phyloP scores from a whole-genome alignment of 2,329 filamentous ascomycete genomes.

The Claviceps capensis region DNA sequence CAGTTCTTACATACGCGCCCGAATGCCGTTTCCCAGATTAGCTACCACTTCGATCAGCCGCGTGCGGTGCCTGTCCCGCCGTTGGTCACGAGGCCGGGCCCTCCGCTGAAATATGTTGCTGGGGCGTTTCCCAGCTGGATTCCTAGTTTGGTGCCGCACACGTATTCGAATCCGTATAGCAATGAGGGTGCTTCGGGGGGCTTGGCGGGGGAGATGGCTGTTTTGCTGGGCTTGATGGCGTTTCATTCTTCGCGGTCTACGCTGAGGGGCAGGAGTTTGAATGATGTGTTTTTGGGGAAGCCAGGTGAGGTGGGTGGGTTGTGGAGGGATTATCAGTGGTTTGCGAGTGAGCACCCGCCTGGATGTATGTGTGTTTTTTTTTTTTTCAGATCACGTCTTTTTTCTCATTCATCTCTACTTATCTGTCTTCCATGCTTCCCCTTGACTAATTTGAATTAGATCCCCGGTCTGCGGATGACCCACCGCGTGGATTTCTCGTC shows the following conservation, averaged over 20 bases:
- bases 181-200: slow-evolving; percentile 14
- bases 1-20: slow-evolving; percentile 13
- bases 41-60: slow-evolving; percentile 3
- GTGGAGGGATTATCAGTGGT: slow-evolving; percentile 17
- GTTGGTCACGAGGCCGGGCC: slow-evolving; percentile 2
- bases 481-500: slow-evolving; percentile 20
- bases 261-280: not conserved
- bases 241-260: slow-evolving; percentile 9
- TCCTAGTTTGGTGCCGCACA: slow-evolving; percentile 20
- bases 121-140: slow-evolving; percentile 24
- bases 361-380: slow-evolving; percentile 14
- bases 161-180: slow-evolving; percentile 12
- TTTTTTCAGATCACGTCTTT: not conserved
- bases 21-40: slow-evolving; percentile 16
- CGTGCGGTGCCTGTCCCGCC: not conserved
- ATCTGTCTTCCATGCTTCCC: too few relatives aligned
- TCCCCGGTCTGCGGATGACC: slow-evolving; percentile 11
- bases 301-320: slow-evolving; percentile 6
- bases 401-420: not conserved
- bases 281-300: slow-evolving; percentile 5
- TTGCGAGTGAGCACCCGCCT: slow-evolving; percentile 6
- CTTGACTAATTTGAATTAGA: slow-evolving; percentile 7
- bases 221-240: slow-evolving; percentile 28
- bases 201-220: slow-evolving; percentile 23
- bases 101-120: slow-evolving; percentile 15